Evolutionary conservation across 2,329 filamentous ascomycete genomes (phyloP), one percentile per base, ranked within the genome.

Genomic region (Pseudogymnoascus sp.): DNA sequence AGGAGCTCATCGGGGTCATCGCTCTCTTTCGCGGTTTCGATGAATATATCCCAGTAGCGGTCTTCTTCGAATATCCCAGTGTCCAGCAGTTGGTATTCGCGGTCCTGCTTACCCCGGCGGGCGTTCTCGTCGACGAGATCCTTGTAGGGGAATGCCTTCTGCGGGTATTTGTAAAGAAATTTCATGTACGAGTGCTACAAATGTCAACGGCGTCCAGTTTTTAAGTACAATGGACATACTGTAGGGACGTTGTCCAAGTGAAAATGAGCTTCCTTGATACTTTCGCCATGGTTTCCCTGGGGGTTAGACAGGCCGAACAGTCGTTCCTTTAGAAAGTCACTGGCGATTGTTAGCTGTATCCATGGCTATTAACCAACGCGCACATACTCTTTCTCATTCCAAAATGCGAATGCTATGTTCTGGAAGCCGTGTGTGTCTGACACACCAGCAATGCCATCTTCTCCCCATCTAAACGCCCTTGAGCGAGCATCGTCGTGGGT

Each of bases 111-210:
- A 61, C 82, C 81, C 66, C 92, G 84, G 67, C 81, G 84, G 44
- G 86, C 92, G 72, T 96, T 97, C 71, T 95, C 90, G 66, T 90
- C 79, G 66, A 95, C 78, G 54, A 97, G 79, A 66, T 96, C 86
- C 74, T 97, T 82, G 78, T 97, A 97, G 2, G 93, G 94, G 70
- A 97, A 97, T 65, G 87, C 85, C 69, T 83, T 84, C 76, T 97
- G 93, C 0, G 94, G 94, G 70, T 97, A 95, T 76, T 97, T 97
- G 83, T 97, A 97, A 67, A 97, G 86, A 71, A 87, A 95, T 75
- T 97, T 97, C 93, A 97, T 97, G 79, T 97, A 97, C 29, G 93
- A 96, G 76, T 97, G 92, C 89, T 92, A 73, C 31, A 63, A 62
- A 13, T 17, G 4, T 44, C 54, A 63, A 68, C 17, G 66, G 1